Evolutionary conservation across 1,139 yeast species (phyloP).

Genomic region (Debaryomyces subglobosus): DNA sequence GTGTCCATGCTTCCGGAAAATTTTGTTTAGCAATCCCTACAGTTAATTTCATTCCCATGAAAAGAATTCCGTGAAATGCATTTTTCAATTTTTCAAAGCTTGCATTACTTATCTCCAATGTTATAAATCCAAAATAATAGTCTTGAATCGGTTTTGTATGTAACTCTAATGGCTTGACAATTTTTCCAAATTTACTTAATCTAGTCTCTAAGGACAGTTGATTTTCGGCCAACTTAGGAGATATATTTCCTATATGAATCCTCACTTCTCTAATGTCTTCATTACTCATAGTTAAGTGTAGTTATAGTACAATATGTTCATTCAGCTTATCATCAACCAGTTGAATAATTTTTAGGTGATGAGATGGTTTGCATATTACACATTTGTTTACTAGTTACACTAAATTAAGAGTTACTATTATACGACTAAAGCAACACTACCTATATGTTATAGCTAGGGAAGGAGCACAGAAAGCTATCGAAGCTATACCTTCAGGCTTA

Average conservation of each 20-base stretch:
- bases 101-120: slow-evolving; percentile 53
- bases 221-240: slow-evolving; percentile 51
- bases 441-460: not conserved
- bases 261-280: slow-evolving; percentile 30
- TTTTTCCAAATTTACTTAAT: slow-evolving; percentile 51
- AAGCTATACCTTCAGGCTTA: not conserved
- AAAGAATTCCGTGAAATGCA: slow-evolving; percentile 69
- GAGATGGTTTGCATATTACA: slow-evolving; percentile 5
- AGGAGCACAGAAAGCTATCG: not conserved
- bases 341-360: slow-evolving; percentile 7
- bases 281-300: not conserved
- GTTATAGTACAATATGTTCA: not conserved
- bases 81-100: slow-evolving; percentile 51
- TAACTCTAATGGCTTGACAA: slow-evolving; percentile 48
- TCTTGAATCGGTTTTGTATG: slow-evolving; percentile 53
- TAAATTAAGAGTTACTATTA: not conserved
- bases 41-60: slow-evolving; percentile 69
- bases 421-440: not conserved
- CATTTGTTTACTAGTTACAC: not conserved
- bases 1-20: slow-evolving; percentile 44
- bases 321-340: not conserved
- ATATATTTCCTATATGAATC: slow-evolving; percentile 71
- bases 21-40: slow-evolving; percentile 50
- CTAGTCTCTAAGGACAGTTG: slow-evolving; percentile 47
- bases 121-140: slow-evolving; percentile 67